These are phyloP conservation scores for Colletotrichum sp. DNA, from an alignment of 2,329 filamentous ascomycete genomes.

Conservation along the genomic window DNA sequence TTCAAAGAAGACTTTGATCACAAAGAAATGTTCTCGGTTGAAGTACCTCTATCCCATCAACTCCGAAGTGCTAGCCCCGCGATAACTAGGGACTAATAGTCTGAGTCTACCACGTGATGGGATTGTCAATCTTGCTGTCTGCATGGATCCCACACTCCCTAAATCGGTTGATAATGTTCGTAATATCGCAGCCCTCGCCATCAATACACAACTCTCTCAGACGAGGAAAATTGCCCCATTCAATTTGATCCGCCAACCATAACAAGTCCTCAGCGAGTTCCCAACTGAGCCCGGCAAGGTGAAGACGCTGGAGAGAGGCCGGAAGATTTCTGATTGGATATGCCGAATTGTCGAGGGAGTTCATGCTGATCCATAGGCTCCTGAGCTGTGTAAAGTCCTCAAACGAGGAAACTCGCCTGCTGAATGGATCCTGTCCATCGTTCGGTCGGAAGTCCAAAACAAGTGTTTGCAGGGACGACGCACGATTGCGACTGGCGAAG, in stretches of 20 bases:
- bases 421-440: background rate
- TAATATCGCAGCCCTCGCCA: background rate
- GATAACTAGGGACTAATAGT: background rate
- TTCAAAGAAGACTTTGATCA: background rate
- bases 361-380: background rate
- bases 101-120: background rate
- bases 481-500: background rate
- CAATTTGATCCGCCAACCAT: background rate
- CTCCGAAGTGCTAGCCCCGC: background rate
- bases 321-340: background rate
- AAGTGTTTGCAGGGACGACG: background rate
- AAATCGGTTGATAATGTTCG: background rate
- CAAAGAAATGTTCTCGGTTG: background rate
- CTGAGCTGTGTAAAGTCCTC: background rate
- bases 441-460: background rate
- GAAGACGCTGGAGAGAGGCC: background rate
- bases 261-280: background rate
- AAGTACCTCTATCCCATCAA: background rate
- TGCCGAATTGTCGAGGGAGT: background rate
- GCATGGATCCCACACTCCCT: background rate
- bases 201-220: background rate
- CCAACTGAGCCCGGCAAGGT: background rate
- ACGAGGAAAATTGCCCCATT: background rate
- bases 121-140: background rate
- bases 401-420: background rate